These are phyloP conservation scores for Opeltia flavorubescens DNA, from an alignment of 495 filamentous ascomycete species.

Conservation along the genomic window DNA sequence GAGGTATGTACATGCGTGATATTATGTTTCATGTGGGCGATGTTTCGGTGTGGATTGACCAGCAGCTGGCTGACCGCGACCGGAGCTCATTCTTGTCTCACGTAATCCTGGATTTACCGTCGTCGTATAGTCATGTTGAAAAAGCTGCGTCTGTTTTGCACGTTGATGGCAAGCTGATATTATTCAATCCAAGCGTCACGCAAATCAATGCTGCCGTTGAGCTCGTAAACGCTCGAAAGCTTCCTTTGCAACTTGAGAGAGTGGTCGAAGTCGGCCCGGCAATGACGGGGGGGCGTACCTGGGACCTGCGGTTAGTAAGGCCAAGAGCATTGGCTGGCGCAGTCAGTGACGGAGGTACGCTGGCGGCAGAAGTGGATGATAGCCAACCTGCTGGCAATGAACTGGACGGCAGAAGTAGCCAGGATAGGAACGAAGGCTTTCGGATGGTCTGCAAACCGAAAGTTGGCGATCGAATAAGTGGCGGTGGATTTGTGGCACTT, in stretches of 20 bases:
- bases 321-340: constrained; percentile 18
- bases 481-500: constrained; percentile 59
- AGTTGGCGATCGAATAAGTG: constrained; percentile 44
- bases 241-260: constrained; percentile 45
- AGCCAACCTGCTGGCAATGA: constrained; percentile 2
- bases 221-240: constrained; percentile 29
- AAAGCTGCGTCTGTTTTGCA: constrained; percentile 42
- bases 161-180: constrained; percentile 44
- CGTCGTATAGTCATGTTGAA: constrained; percentile 40
- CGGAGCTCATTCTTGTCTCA: constrained; percentile 46
- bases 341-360: not conserved
- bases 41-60: constrained; percentile 45
- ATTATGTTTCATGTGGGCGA: constrained; percentile 60
- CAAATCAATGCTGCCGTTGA: constrained; percentile 53
- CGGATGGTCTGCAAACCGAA: constrained; percentile 54
- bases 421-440: not conserved
- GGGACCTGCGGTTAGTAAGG: constrained; percentile 49
- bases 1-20: constrained; percentile 50
- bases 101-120: constrained; percentile 58
- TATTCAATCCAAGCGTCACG: constrained; percentile 64
- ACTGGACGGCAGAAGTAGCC: constrained; percentile 9
- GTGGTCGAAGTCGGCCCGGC: constrained; percentile 50
- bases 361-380: not conserved
- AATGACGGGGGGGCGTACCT: constrained; percentile 42
- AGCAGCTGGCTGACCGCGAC: constrained; percentile 25